Percentiles rank a stretch among this genome's conserved stretches.
phyloP scores from a whole-genome alignment of 441 rosid genomes.

The Erysimum pusillum region DNA sequence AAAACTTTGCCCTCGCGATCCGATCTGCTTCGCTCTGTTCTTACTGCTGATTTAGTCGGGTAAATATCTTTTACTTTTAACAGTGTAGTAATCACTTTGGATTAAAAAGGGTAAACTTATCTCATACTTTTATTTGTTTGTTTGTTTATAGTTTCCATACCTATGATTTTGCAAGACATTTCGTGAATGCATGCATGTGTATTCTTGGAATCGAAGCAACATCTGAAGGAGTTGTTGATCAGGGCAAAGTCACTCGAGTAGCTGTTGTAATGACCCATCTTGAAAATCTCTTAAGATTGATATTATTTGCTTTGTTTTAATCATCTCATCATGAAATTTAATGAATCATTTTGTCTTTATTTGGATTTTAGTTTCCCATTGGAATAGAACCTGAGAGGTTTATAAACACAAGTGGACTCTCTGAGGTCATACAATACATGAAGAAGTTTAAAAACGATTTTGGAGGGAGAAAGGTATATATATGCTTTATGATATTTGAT shows the following conservation, averaged over 20 bases:
- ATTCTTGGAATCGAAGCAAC: conserved; percentile 97
- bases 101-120: conserved; percentile 8
- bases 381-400: conserved; percentile 95
- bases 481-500: conserved; percentile 2
- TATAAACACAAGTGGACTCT: conserved; percentile 69
- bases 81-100: background rate
- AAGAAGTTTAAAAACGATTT: conserved; percentile 80
- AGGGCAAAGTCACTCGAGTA: conserved; percentile 87
- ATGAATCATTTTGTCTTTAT: conserved; percentile 14
- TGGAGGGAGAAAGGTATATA: conserved; percentile 73
- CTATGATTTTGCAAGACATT: conserved; percentile 97
- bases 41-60: conserved; percentile 96
- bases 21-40: conserved; percentile 87
- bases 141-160: conserved; percentile 77
- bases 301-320: conserved; percentile 5
- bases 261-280: conserved; percentile 72
- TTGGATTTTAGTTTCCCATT: conserved; percentile 80
- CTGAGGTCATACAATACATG: conserved; percentile 71
- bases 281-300: conserved; percentile 32
- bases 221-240: conserved; percentile 96
- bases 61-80: conserved; percentile 18
- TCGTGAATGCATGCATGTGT: conserved; percentile 95
- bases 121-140: background rate
- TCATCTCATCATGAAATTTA: conserved; percentile 23
- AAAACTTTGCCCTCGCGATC: conserved; percentile 96